Base-by-base conservation (phyloP, 495 filamentous ascomycete genomes). In the Aspergillus homomorphus region DNA sequence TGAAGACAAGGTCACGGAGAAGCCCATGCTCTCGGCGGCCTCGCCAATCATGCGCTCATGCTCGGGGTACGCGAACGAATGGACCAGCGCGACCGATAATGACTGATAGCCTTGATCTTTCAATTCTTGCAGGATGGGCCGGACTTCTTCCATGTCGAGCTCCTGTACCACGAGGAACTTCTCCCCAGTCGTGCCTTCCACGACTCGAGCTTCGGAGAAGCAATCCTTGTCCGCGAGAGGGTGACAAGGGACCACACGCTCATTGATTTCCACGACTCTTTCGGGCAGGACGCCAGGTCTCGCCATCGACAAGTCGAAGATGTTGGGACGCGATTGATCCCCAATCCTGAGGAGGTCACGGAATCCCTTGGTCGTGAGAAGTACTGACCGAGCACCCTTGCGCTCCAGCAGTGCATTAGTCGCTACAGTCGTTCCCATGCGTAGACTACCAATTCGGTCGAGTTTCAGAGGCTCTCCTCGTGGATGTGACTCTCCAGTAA, bases 341-440 rank as follows among this genome's bases (percentile, higher is more conserved):
- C 90, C 90, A 57, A 93, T 94, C 41, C 89, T 86, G 20, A 98
- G 80, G 60, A 93, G 91, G 72, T 98, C 94, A 51, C 86, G 88
- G 74, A 98, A 98, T 0, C 94, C 94, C 68, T 90, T 89, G 1
- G 95, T 97, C 10, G 95, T 91, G 20, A 98, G 82, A 64, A 98
- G 80, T 3, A 87, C 94, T 58, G 95, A 96, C 63, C 85, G 85
- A 72, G 96, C 94, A 6, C 94, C 94, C 73, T 98, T 98, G 57
- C 94, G 75, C 73, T 98, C 95, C 1, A 98, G 78, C 56, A 98
- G 73, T n/a, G 90, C 90, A 69, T 95, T 95, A 15, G 90, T 95
- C 0, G 90, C 90, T 23, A 95, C 90, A 2, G 90, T 95, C 19
- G 90, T 95, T 26, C 90, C 90, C 90, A 95, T 93, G 51, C 90